phyloP scores from a whole-genome alignment of 176 grass and related monocot species.

The Triticum timopheevii region DNA sequence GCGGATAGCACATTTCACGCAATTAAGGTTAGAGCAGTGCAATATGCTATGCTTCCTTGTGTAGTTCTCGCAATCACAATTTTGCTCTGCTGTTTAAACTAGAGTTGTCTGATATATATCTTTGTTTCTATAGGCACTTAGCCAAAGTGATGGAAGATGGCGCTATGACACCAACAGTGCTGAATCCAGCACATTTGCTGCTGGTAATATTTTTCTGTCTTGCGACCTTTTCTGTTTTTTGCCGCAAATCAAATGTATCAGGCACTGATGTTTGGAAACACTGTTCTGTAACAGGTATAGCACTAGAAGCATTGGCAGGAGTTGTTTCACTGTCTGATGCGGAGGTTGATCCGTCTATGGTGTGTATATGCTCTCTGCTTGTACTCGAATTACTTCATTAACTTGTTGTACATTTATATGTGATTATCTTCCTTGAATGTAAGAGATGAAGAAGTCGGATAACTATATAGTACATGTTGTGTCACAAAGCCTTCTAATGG shows the following conservation, averaged over 20 bases:
- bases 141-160: conserved; percentile 94
- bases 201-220: conserved; percentile 48
- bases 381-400: not conserved
- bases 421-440: conserved; percentile 19
- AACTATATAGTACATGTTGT: not conserved
- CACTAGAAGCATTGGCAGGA: conserved; percentile 76
- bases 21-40: conserved; percentile 62
- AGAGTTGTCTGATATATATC: conserved; percentile 13
- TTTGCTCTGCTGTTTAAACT: conserved; percentile 13
- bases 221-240: not conserved
- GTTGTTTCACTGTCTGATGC: conserved; percentile 73
- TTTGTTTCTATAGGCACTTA: conserved; percentile 66
- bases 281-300: conserved; percentile 60
- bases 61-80: not conserved
- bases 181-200: conserved; percentile 92
- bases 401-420: not conserved
- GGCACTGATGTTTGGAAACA: conserved; percentile 22
- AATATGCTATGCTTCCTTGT: not conserved
- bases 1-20: conserved; percentile 77
- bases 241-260: not conserved
- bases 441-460: not conserved
- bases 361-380: conserved; percentile 24
- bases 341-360: conserved; percentile 83
- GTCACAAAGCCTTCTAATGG: not conserved
- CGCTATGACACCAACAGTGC: conserved; percentile 84